These are phyloP conservation scores for Polytrichum commune DNA, from an alignment of 225 moss, liverwort and hornwort species.

Conservation along the genomic window DNA sequence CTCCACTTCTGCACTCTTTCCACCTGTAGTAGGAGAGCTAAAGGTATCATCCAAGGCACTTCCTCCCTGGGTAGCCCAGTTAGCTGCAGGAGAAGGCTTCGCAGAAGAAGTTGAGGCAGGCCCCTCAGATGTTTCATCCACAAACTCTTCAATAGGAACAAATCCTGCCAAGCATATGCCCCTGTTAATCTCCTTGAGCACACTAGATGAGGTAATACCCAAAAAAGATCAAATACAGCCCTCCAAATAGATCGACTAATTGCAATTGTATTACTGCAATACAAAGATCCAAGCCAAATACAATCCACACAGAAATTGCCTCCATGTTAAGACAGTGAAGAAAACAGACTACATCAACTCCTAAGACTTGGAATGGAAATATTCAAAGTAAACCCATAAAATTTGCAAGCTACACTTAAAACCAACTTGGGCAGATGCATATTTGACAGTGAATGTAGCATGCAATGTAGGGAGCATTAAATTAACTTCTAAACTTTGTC, in stretches of 20 bases:
- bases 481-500: neutral
- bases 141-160: constrained; percentile 59
- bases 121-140: constrained; percentile 45
- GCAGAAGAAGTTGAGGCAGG: constrained; percentile 24
- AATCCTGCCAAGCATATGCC: constrained; percentile 47
- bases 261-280: too few relatives aligned
- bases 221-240: neutral
- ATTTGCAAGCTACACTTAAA: too few relatives aligned
- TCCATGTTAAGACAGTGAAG: too few relatives aligned
- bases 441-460: too few relatives aligned
- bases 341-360: too few relatives aligned
- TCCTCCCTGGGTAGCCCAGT: constrained; percentile 54
- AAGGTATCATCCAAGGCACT: constrained; percentile 33
- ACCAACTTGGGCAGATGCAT: too few relatives aligned
- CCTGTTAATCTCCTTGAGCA: neutral
- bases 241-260: neutral
- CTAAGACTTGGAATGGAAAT: too few relatives aligned
- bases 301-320: too few relatives aligned
- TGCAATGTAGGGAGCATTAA: neutral
- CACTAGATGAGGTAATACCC: neutral
- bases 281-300: too few relatives aligned
- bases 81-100: constrained; percentile 44
- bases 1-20: constrained; percentile 22
- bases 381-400: too few relatives aligned
- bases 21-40: constrained; percentile 35